Evolutionary conservation across 192 early-diverging fungal species (phyloP).

Genomic region (Allomyces macrogynus): DNA sequence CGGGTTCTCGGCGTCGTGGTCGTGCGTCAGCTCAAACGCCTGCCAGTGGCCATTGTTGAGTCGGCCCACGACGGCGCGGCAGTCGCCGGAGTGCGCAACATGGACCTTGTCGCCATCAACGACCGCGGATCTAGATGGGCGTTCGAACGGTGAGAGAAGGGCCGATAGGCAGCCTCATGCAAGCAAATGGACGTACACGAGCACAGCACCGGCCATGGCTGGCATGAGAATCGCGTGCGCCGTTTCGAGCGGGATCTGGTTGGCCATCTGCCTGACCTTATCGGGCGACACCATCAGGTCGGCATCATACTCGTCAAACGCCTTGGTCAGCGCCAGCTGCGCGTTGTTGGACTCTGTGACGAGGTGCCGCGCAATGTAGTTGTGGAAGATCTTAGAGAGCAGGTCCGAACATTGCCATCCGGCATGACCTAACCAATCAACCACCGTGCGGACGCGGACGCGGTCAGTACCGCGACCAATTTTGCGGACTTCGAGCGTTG

Average conservation of each 20-base stretch:
- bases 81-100: not conserved
- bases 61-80: not conserved
- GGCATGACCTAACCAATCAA: not conserved
- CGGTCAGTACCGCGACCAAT: too few species aligned
- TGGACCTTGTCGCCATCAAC: not conserved
- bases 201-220: not conserved
- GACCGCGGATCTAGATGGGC: not conserved
- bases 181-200: not conserved
- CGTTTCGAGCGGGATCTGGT: too few species aligned
- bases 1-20: constrained; percentile 36
- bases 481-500: too few species aligned
- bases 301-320: not conserved
- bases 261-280: too few species aligned
- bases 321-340: not conserved
- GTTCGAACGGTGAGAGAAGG: too few species aligned
- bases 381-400: not conserved
- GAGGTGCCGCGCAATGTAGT: not conserved
- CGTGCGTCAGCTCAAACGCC: constrained; percentile 32
- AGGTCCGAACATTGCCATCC: not conserved
- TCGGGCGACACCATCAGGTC: not conserved
- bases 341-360: not conserved
- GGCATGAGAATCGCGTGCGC: not conserved
- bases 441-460: too few species aligned
- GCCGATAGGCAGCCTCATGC: too few species aligned
- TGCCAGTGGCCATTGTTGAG: constrained; percentile 20